These are phyloP conservation scores for Lachnellula occidentalis DNA, from an alignment of 2,329 filamentous ascomycete species.

Conservation along the genomic window DNA sequence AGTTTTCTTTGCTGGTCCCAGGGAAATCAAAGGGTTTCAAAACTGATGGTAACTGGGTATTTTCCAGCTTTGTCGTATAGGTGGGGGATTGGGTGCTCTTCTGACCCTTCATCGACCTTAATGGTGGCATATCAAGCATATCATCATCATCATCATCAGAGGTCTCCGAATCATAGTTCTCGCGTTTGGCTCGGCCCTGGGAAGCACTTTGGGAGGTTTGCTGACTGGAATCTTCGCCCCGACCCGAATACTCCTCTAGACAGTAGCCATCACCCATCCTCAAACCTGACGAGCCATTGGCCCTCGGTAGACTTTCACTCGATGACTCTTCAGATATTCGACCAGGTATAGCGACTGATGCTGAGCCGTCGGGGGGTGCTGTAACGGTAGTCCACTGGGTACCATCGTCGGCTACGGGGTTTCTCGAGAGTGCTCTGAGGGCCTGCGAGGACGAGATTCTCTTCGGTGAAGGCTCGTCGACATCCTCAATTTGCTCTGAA, in stretches of 20 bases:
- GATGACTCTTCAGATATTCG: slow-evolving; percentile 12
- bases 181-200: neutral
- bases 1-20: neutral
- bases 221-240: neutral
- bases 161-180: slow-evolving; percentile 4
- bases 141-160: slow-evolving; percentile 23
- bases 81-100: slow-evolving; percentile 13
- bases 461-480: slow-evolving; percentile 41
- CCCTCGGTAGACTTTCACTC: slow-evolving; percentile 11
- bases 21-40: slow-evolving; percentile 4
- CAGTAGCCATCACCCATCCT: neutral
- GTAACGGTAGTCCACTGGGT: slow-evolving; percentile 30
- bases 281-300: slow-evolving; percentile 8
- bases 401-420: slow-evolving; percentile 42
- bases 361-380: slow-evolving; percentile 29
- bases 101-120: slow-evolving; percentile 12
- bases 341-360: slow-evolving; percentile 22
- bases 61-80: neutral
- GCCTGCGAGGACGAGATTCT: slow-evolving; percentile 53
- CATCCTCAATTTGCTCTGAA: slow-evolving; percentile 28
- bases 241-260: neutral
- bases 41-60: neutral
- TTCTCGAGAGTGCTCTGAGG: slow-evolving; percentile 46
- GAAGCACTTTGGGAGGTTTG: neutral
- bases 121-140: slow-evolving; percentile 23